Conservation (phyloP, 2,329 filamentous ascomycete genomes). For the Grosmannia serpens region DNA sequence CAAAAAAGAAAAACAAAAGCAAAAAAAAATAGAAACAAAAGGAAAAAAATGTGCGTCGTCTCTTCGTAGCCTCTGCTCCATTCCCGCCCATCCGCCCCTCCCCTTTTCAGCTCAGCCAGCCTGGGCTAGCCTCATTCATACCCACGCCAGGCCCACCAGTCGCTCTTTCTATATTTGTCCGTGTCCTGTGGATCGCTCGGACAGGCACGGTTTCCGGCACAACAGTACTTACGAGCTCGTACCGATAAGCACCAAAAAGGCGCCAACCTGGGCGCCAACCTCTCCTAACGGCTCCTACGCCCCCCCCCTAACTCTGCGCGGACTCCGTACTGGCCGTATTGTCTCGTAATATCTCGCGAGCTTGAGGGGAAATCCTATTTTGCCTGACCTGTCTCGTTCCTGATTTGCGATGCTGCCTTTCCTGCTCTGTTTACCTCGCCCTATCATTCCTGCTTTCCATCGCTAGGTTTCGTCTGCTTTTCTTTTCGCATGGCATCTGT, state of each 20-base stretch:
- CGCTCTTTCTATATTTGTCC: not conserved
- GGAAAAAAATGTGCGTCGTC: not conserved
- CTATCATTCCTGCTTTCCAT: not conserved
- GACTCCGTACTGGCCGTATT: not conserved
- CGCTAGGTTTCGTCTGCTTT: not conserved
- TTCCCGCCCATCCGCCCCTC: not conserved
- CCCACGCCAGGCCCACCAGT: not conserved
- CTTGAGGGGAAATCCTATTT: not conserved
- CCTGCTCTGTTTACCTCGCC: not conserved
- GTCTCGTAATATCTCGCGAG: not conserved
- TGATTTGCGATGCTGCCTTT: not conserved
- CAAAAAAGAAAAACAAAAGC: not conserved
- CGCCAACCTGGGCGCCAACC: not conserved
- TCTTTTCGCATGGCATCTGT: not conserved
- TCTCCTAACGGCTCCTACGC: not conserved
- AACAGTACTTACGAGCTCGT: not conserved
- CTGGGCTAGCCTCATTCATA: not conserved
- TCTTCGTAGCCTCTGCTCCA: not conserved
- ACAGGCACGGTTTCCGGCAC: not conserved
- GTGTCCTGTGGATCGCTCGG: not conserved
- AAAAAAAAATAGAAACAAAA: not conserved
- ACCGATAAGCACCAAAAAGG: not conserved
- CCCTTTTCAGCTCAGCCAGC: conserved; percentile 2
- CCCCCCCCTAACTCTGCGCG: not conserved
- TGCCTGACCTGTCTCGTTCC: not conserved